These are phyloP conservation scores for Zygoascus biomembranicola DNA, from an alignment of 805 yeast species.

Conservation along the genomic window DNA sequence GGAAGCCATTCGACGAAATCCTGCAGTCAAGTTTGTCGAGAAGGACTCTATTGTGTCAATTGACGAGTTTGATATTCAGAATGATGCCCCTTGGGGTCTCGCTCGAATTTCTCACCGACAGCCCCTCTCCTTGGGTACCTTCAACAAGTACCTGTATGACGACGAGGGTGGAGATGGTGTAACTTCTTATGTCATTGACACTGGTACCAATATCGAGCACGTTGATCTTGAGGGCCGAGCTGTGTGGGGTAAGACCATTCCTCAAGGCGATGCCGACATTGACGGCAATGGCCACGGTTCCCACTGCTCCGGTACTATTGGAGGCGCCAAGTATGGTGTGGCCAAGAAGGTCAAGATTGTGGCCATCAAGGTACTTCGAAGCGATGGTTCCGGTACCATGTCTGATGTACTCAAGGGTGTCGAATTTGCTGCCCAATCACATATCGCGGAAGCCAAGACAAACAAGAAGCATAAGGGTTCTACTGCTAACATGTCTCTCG, in stretches of 20 bases:
- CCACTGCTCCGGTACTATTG: conserved; percentile 62
- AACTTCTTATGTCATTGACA: conserved; percentile 71
- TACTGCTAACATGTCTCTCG: conserved; percentile 55
- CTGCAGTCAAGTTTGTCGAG: conserved; percentile 53
- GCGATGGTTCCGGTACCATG: conserved; percentile 52
- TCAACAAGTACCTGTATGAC: conserved; percentile 53
- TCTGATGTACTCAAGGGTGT: conserved; percentile 57
- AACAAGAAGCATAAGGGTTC: conserved; percentile 48
- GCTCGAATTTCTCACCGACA: conserved; percentile 62
- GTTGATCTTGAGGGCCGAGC: conserved; percentile 56
- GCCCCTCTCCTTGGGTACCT: conserved; percentile 49
- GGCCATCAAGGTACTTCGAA: conserved; percentile 53
- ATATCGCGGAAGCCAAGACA: conserved; percentile 32
- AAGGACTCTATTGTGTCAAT: conserved; percentile 49
- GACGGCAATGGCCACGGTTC: conserved; percentile 61
- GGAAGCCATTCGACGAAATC: conserved; percentile 57
- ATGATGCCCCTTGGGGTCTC: conserved; percentile 69
- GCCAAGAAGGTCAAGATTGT: conserved; percentile 52
- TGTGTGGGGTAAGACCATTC: conserved; percentile 51
- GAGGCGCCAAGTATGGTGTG: conserved; percentile 48
- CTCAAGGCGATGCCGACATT: conserved; percentile 37
- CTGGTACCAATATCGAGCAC: conserved; percentile 54
- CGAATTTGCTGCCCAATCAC: conserved; percentile 48
- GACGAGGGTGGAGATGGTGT: conserved; percentile 56
- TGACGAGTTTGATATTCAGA: conserved; percentile 40